Evolutionary conservation across 352 stramenopile genomes (phyloP), one percentile per base, ranked within the genome.

Genomic region (Pythium phragmitis): DNA sequence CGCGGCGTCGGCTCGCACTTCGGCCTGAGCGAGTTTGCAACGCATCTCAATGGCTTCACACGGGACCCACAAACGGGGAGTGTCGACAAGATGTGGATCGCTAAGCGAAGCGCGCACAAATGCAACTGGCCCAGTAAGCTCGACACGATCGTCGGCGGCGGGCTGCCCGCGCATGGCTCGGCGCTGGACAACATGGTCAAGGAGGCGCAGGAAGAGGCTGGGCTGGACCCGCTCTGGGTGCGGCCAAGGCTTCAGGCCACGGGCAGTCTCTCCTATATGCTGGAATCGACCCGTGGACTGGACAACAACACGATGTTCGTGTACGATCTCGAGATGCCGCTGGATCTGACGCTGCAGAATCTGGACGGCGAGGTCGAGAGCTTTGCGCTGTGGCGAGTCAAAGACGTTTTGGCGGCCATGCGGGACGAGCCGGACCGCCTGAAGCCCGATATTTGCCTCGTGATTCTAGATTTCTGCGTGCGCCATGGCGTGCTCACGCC

Each of bases 141-240:
- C 23, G 81, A 92, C 51, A 87, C 83, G 6, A 75, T 92, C 41
- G 83, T 84, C 1, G 81, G 81, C 7, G 81, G 83, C 12, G 83
- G 81, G 23, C 64, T 90, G 1, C 83, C 83, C 7, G 66, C 60
- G 17, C 43, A 73, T 30, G 84, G 76, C 47, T 82, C 77, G 14
- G 67, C 78, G 21, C 60, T 74, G 13, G 77, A 87, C 19, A 92
- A 92, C 57, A 92, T 92, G 81, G 53, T 88, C 48, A 92, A 92
- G 47, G 83, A 92, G 51, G 65, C 77, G 0, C 30, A 82, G 26
- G 81, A 92, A 67, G 81, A 92, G 54, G 81, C 81, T 17, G 77
- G 77, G 3, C 60, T 92, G 8, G 45, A 67, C 3, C 70, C 71
- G 2, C 28, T 61, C 23, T 84, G 81, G 75, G 75, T 76, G 1